Base-by-base conservation (phyloP, 2,329 filamentous ascomycete species). In the Cytospora chrysosperma region DNA sequence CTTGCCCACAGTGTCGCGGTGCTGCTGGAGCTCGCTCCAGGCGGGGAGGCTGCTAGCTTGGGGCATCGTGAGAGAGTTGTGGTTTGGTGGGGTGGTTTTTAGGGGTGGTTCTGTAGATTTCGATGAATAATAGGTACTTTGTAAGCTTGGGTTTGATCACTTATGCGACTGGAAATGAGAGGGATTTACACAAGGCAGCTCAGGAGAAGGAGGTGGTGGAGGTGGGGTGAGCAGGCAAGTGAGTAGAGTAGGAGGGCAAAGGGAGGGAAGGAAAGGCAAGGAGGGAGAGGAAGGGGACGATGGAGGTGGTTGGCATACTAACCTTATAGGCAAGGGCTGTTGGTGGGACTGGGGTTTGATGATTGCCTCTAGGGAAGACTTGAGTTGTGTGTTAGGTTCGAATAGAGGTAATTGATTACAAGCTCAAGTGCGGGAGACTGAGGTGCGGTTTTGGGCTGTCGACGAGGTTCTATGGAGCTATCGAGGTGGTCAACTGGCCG, bases 1-100 rank as follows among this genome's bases (percentile, higher is more conserved):
- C 81, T 93, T 93, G 74, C 92, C 93, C 55, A 95, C 86, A 68
- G 84, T 85, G 78, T 91, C 88, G 80, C 96, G 93, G 80, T 98
- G 93, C 73, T 91, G 85, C 81, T 96, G 91, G 74, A 99, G 92
- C 75, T 91, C 86, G 76, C 90, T 85, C 94, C 95, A 99, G 74
- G 92, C 88, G 71, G 88, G 83, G 71, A 97, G 89, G 68, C 92
- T 90, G 75, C 88, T 93, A 71, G 94, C 89, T 82, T 96, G 93
- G 71, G 91, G 85, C 87, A 96, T 88, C 69, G 71, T 81, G 74
- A 63, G 61, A 52, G n/a, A 26, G 30, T 49, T 21, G 59, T 54
- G 17, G 49, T 15, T 13, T 32, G 49, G 19, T n/a, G 51, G 24
- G 65, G 27, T 21, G 49, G 5, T 49, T 47, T n/a, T 47, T n/a